phyloP scores from a whole-genome alignment of 2,329 filamentous ascomycete genomes.

The Sarocladiaceae sp. region DNA sequence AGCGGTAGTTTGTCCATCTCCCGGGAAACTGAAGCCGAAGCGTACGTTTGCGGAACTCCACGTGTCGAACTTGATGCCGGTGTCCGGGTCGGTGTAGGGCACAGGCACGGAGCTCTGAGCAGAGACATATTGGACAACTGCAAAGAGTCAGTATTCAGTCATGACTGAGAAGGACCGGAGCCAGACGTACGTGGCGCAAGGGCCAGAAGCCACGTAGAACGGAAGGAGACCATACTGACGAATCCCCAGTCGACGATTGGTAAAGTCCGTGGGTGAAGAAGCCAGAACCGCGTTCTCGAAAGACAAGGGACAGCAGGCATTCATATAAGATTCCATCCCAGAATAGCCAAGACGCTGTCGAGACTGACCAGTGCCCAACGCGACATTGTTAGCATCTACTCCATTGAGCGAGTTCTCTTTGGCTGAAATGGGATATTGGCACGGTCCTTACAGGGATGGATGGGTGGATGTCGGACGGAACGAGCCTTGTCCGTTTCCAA shows the following conservation, averaged over 20 bases:
- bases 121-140: constrained; percentile 10
- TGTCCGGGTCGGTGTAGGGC: constrained; percentile 36
- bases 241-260: constrained; percentile 8
- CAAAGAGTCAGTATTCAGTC: neutral
- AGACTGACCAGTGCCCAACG: neutral
- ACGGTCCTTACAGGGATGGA: constrained; percentile 5
- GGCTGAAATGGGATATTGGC: neutral
- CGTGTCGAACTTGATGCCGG: constrained; percentile 48
- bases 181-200: constrained; percentile 13
- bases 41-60: constrained; percentile 40
- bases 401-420: constrained; percentile 3
- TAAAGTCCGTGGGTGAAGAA: constrained; percentile 5
- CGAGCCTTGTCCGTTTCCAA: constrained; percentile 9
- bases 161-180: neutral
- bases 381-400: neutral
- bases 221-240: constrained; percentile 11
- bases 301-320: neutral
- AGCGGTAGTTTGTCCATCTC: constrained; percentile 37
- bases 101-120: constrained; percentile 15
- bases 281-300: neutral
- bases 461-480: constrained; percentile 9
- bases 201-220: constrained; percentile 11
- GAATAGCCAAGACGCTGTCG: neutral
- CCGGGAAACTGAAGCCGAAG: constrained; percentile 49
- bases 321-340: constrained; percentile 1